Percentiles rank a stretch among this genome's conserved stretches.
These are phyloP conservation scores for Mrakia blollopis DNA, from an alignment of 768 basidiomycete species.

Conservation along the genomic window DNA sequence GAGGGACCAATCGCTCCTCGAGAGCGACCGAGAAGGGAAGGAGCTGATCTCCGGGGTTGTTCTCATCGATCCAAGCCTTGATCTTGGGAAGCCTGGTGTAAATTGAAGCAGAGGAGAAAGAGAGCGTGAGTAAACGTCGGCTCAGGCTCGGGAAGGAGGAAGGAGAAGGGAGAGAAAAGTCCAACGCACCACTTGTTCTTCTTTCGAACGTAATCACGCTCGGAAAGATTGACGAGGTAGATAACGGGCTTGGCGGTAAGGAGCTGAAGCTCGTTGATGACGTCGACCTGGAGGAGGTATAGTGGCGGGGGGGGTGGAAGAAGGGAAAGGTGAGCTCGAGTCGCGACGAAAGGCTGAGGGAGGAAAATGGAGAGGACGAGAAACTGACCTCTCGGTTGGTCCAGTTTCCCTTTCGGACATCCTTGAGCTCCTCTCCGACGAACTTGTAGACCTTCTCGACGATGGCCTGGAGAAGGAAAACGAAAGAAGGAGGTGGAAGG, in stretches of 20 bases:
- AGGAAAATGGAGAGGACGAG: background rate
- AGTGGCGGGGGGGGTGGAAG: background rate
- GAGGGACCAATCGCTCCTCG: slow-evolving; percentile 78
- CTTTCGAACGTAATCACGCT: slow-evolving; percentile 89
- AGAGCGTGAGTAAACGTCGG: too few relatives aligned
- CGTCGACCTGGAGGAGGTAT: slow-evolving; percentile 61
- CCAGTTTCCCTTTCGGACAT: slow-evolving; percentile 91
- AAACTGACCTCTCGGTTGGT: slow-evolving; percentile 79
- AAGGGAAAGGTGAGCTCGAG: background rate
- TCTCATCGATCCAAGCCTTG: slow-evolving; percentile 93
- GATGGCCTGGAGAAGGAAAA: slow-evolving; percentile 54
- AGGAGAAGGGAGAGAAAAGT: background rate
- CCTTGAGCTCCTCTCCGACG: slow-evolving; percentile 73
- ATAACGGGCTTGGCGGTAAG: slow-evolving; percentile 96
- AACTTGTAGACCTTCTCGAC: slow-evolving; percentile 79
- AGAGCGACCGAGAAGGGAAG: slow-evolving; percentile 96
- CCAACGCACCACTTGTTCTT: slow-evolving; percentile 91
- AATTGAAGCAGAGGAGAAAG: background rate
- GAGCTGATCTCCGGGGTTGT: slow-evolving; percentile 91
- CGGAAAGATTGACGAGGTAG: slow-evolving; percentile 95
- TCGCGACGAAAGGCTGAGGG: background rate
- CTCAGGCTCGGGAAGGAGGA: background rate
- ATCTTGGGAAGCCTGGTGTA: slow-evolving; percentile 83
- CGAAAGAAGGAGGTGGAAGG: background rate
- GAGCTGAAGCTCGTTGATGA: slow-evolving; percentile 80